Evolutionary conservation across 2,329 filamentous ascomycete species (phyloP), one percentile per base, ranked within the genome.

Genomic region (Simplicillium aogashimaense): DNA sequence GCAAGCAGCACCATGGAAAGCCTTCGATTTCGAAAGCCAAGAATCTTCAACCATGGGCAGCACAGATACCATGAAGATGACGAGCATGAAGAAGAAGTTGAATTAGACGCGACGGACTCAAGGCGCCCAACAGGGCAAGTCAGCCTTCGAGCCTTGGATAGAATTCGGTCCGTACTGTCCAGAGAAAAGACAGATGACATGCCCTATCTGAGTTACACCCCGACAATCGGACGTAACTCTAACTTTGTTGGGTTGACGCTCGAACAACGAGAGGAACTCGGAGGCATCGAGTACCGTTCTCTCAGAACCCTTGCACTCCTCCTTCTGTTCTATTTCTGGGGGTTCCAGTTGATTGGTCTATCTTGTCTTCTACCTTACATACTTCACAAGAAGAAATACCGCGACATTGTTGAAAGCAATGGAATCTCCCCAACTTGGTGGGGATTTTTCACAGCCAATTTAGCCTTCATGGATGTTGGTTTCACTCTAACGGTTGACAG

Each of bases 261-360:
- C 49, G 87, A 92, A 47, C 88, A 98, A 61, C 78, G 92, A 48
- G 89, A 98, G 56, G 92, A 98, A 60, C 66, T 98, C 3, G 92
- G 92, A 10, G 92, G 92, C 15, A 95, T 98, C 47, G 92, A 98
- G 59, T 98, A 98, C 55, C 82, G 92, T 6, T 86, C 90, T 0
- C 60, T 98, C 44, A 94, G 95, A 59, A 86, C 87, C 2, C 65
- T 98, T 36, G 85, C 86, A 1, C 57, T 86, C 20, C 79, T 97
- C 25, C 67, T 97, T 15, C 71, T 84, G 3, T 66, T 65, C 7
- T 98, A 97, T 60, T 95, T 84, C 54, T 76, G 87, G 56, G 81
- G 83, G 1, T 95, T 94, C 51, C 86, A 88, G 52, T 51, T 89
- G 2, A 67, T 95, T 3, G 86, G 82, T 0, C 64, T 94, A 30